Evolutionary conservation across 2,329 filamentous ascomycete genomes (phyloP).

Genomic region (Venturia pyrina): DNA sequence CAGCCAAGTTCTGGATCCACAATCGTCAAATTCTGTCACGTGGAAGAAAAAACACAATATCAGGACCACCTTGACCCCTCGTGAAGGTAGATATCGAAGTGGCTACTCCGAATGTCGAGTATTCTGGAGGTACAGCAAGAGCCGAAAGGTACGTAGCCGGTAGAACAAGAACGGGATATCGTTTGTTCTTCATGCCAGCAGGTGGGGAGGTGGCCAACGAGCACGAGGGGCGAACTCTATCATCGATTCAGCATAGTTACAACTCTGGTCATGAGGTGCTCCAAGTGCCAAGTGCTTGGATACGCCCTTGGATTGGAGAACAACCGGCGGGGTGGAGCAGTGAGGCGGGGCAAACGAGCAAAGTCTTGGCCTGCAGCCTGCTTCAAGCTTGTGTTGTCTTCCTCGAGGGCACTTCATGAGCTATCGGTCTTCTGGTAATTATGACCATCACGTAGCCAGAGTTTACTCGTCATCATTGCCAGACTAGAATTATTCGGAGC

Average conservation of each 20-base stretch:
- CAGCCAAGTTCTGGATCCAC: too few relatives aligned
- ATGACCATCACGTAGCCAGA: not conserved
- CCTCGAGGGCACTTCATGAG: not conserved
- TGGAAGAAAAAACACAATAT: too few relatives aligned
- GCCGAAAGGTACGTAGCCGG: too few relatives aligned
- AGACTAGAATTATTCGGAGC: not conserved
- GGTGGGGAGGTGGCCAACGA: not conserved
- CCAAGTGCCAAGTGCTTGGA: not conserved
- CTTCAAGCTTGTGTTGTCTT: not conserved
- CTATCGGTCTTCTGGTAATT: not conserved
- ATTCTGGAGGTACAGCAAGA: too few relatives aligned
- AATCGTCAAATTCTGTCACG: too few relatives aligned
- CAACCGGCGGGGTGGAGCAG: not conserved
- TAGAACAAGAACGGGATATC: not conserved
- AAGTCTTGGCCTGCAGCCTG: not conserved
- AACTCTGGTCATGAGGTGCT: not conserved
- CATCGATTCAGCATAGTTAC: not conserved
- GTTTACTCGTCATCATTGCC: not conserved
- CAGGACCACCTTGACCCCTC: too few relatives aligned
- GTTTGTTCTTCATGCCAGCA: not conserved
- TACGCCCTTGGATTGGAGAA: not conserved
- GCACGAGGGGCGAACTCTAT: too few relatives aligned
- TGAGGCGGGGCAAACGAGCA: not conserved
- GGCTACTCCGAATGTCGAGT: too few relatives aligned
- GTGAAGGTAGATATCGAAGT: too few relatives aligned